These are phyloP conservation scores for Paraphoma sp. DNA, from an alignment of 2,329 filamentous ascomycete genomes.

Conservation along the genomic window DNA sequence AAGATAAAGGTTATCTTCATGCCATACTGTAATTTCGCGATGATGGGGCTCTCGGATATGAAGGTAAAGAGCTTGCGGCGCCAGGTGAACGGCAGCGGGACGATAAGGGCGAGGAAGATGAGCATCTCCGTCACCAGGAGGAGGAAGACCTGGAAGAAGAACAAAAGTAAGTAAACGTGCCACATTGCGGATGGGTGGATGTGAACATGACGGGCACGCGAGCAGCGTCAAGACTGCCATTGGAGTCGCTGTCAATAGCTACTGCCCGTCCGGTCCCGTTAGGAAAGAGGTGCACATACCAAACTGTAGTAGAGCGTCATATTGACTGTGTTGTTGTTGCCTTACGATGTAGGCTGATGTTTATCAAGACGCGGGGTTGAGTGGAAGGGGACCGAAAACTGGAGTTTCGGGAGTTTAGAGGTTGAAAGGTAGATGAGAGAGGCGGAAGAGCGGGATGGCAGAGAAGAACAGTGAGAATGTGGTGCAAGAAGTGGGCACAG, in stretches of 20 bases:
- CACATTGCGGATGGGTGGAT: constrained; percentile 8
- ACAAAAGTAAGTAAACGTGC: constrained; percentile 35
- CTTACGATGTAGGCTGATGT: constrained; percentile 18
- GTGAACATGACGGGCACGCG: background rate
- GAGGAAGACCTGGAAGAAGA: constrained; percentile 72
- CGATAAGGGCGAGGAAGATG: constrained; percentile 78
- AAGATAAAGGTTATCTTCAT: constrained; percentile 99
- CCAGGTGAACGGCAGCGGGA: constrained; percentile 86
- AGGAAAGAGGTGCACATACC: constrained; percentile 53
- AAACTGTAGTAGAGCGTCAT: constrained; percentile 76
- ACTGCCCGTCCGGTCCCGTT: background rate
- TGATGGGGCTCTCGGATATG: constrained; percentile 84
- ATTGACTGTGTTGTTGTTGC: constrained; percentile 49
- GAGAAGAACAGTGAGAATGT: constrained; percentile 14
- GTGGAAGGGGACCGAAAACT: constrained; percentile 3
- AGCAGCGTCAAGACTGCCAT: constrained; percentile 6
- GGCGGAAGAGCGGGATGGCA: background rate
- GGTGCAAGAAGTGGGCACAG: constrained; percentile 22
- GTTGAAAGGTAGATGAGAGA: constrained; percentile 3
- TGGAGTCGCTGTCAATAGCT: constrained; percentile 3
- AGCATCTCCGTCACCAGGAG: constrained; percentile 84
- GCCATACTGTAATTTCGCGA: constrained; percentile 96
- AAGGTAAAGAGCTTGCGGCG: constrained; percentile 92
- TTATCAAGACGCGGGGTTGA: constrained; percentile 32
- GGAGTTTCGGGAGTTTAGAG: background rate